Evolutionary conservation across 805 yeast species (phyloP).

Genomic region (Yarrowia sp.): DNA sequence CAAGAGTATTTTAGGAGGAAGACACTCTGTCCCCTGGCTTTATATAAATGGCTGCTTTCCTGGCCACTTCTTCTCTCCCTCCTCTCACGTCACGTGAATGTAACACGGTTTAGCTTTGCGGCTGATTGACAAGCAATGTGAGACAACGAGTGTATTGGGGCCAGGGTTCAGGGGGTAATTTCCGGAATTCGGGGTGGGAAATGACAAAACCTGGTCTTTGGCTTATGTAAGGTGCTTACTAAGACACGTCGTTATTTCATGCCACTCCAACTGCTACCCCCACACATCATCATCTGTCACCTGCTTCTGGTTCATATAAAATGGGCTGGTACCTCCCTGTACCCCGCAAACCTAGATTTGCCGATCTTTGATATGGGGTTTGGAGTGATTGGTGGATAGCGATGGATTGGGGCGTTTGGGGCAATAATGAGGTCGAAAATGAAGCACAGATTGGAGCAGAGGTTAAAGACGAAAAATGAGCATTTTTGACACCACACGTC

Average conservation of each 20-base stretch:
- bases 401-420: too few species aligned
- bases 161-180: conserved; percentile 15
- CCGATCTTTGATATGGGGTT: neutral
- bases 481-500: too few species aligned
- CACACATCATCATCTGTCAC: too few species aligned
- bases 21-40: too few species aligned
- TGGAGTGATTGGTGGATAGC: too few species aligned
- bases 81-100: neutral
- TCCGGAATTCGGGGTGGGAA: neutral
- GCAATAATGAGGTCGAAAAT: neutral
- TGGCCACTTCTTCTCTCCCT: neutral
- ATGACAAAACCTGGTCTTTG: too few species aligned
- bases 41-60: too few species aligned
- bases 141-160: conserved; percentile 1
- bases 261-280: too few species aligned
- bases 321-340: conserved; percentile 27
- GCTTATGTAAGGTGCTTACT: neutral
- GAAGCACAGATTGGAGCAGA: too few species aligned
- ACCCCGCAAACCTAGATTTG: conserved; percentile 28
- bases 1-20: neutral
- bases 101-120: neutral
- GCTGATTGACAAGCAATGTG: conserved; percentile 18
- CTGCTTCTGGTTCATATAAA: neutral
- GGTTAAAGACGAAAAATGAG: too few species aligned
- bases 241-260: too few species aligned